Percentiles rank a stretch among this genome's conserved stretches.
Evolutionary conservation across 129 eudicot species (phyloP).

Genomic region (Tagetes patula): DNA sequence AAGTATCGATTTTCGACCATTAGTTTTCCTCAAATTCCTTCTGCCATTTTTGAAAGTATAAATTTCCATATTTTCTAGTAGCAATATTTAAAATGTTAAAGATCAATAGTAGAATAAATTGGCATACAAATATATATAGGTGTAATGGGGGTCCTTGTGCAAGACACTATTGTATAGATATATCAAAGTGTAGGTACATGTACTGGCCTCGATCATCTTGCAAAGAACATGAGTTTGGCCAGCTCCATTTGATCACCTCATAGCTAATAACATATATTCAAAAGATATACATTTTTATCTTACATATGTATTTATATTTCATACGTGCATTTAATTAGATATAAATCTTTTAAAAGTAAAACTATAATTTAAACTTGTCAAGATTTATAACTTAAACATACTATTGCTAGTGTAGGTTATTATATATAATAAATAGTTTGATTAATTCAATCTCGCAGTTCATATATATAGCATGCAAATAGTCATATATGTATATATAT

Average conservation of each 20-base stretch:
- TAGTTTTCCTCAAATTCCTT: constrained; percentile 14
- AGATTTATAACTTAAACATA: too few species aligned
- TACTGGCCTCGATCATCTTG: neutral
- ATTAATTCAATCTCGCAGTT: too few species aligned
- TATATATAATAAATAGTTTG: too few species aligned
- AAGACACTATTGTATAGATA: constrained; percentile 28
- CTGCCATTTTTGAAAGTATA: constrained; percentile 27
- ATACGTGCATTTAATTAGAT: too few species aligned
- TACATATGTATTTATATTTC: too few species aligned
- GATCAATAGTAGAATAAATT: constrained; percentile 32
- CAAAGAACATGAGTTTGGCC: too few species aligned
- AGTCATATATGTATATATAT: too few species aligned
- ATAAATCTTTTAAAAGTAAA: too few species aligned
- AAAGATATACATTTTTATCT: neutral
- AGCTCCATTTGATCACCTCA: neutral
- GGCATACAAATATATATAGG: constrained; percentile 18
- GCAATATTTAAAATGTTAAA: constrained; percentile 8
- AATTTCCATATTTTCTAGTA: constrained; percentile 27
- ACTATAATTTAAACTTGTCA: too few species aligned
- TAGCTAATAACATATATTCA: neutral
- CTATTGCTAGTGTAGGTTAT: too few species aligned
- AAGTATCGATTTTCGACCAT: neutral
- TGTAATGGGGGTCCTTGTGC: constrained; percentile 23
- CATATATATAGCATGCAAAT: too few species aligned
- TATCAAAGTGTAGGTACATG: neutral